Percentiles rank a stretch among this genome's conserved stretches.
phyloP scores from a whole-genome alignment of 805 yeast species.

The Candida hungchunana region DNA sequence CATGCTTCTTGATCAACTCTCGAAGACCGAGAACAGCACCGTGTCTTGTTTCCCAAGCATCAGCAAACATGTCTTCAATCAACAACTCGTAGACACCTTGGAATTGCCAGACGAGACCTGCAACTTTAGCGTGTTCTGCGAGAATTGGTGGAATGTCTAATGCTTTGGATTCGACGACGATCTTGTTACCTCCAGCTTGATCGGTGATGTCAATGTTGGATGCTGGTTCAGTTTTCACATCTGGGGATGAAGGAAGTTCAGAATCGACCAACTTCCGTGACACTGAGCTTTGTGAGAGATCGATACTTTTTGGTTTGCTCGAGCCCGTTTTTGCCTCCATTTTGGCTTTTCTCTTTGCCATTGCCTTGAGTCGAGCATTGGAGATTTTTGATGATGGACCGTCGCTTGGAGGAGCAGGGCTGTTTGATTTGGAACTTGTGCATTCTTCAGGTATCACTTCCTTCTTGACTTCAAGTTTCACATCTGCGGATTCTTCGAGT shows the following conservation, averaged over 20 bases:
- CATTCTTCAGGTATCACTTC: constrained; percentile 1
- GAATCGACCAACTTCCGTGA: constrained; percentile 45
- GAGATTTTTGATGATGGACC: constrained; percentile 26
- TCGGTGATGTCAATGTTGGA: constrained; percentile 59
- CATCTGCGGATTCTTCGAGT: constrained; percentile 12
- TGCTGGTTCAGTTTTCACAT: constrained; percentile 21
- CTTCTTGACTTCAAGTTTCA: constrained; percentile 7
- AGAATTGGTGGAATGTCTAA: constrained; percentile 63
- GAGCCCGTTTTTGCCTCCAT: constrained; percentile 53
- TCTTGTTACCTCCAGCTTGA: constrained; percentile 73
- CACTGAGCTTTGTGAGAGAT: constrained; percentile 66
- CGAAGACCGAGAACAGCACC: constrained; percentile 92
- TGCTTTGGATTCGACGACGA: constrained; percentile 76
- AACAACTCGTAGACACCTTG: constrained; percentile 88
- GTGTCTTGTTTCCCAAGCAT: constrained; percentile 91
- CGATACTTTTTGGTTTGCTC: constrained; percentile 48
- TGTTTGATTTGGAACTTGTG: constrained; percentile 8
- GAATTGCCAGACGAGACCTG: constrained; percentile 85
- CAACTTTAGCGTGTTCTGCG: constrained; percentile 65
- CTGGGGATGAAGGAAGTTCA: constrained; percentile 18
- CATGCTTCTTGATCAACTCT: constrained; percentile 80
- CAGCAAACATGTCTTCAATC: constrained; percentile 74
- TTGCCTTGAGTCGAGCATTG: constrained; percentile 82
- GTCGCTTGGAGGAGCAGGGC: constrained; percentile 5
- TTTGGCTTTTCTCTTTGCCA: constrained; percentile 90